Conservation (phyloP, 1,139 yeast genomes). For the Sugiyamaella grinbergsii region DNA sequence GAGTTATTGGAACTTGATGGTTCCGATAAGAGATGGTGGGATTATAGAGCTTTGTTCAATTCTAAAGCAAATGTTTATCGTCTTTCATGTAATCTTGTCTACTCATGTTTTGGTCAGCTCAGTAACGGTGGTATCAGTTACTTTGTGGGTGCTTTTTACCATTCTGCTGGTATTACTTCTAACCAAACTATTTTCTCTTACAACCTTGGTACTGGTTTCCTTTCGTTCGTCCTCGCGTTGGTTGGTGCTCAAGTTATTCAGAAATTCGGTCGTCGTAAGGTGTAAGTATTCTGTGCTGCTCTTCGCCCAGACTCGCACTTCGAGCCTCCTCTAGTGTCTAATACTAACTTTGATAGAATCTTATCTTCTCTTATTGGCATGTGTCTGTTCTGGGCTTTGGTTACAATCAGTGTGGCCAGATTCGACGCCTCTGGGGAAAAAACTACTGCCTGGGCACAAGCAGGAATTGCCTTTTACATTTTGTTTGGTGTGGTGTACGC, state of each 20-base stretch:
- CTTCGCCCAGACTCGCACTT: no score
- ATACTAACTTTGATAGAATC: no score
- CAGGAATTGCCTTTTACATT: conserved; percentile 32
- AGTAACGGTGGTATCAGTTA: conserved; percentile 29
- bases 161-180: conserved; percentile 29
- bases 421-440: conserved; percentile 27
- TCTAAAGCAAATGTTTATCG: conserved; percentile 44
- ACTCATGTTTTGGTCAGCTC: conserved; percentile 25
- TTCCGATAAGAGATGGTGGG: conserved; percentile 34
- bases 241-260: conserved; percentile 30
- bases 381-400: conserved; percentile 27
- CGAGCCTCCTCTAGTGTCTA: no score
- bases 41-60: conserved; percentile 43
- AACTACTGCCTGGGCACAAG: conserved; percentile 26
- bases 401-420: conserved; percentile 28
- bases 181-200: conserved; percentile 23
- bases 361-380: conserved; percentile 23
- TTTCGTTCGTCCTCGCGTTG: conserved; percentile 23
- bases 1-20: conserved; percentile 27
- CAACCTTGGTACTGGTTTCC: conserved; percentile 25
- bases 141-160: conserved; percentile 28
- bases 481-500: conserved; percentile 27
- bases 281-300: no score
- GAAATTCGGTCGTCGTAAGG: conserved; percentile 26
- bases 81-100: conserved; percentile 24